Conservation (phyloP, 139 green algal genomes). For the Chlamydomonas sp. region DNA sequence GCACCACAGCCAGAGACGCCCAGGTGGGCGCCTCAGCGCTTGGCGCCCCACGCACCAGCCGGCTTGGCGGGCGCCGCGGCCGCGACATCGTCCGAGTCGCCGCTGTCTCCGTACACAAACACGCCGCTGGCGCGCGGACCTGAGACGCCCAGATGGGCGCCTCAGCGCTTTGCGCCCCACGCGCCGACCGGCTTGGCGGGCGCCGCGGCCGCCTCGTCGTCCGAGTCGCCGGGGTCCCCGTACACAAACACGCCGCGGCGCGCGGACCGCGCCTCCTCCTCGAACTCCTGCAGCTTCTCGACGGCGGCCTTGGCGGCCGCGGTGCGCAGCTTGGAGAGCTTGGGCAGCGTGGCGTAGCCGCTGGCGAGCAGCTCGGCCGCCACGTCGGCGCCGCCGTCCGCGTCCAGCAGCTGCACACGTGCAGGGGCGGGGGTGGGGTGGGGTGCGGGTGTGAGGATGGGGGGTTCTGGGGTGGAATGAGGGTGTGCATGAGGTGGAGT, state of each 20-base stretch:
- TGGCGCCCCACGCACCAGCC: no score
- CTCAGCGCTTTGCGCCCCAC: background rate
- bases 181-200: constrained; percentile 3
- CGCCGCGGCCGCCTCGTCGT: constrained; percentile 46
- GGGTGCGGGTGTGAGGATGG: no score
- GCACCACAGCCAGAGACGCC: no score
- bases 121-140: no score
- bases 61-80: background rate
- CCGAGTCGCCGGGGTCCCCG: constrained; percentile 71
- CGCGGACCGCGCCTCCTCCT: constrained; percentile 55
- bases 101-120: constrained; percentile 76
- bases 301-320: constrained; percentile 20
- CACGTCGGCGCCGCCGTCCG: constrained; percentile 27
- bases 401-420: constrained; percentile 31
- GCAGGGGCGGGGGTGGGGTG: no score
- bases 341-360: constrained; percentile 45
- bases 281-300: constrained; percentile 30
- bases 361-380: constrained; percentile 35
- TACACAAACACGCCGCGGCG: constrained; percentile 76
- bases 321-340: constrained; percentile 36
- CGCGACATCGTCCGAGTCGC: constrained; percentile 61
- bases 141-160: no score
- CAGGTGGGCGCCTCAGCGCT: no score
- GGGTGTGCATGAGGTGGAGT: no score
- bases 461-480: no score